Conservation (phyloP, 257 asterid genomes). For the Penstemon barbatus region DNA sequence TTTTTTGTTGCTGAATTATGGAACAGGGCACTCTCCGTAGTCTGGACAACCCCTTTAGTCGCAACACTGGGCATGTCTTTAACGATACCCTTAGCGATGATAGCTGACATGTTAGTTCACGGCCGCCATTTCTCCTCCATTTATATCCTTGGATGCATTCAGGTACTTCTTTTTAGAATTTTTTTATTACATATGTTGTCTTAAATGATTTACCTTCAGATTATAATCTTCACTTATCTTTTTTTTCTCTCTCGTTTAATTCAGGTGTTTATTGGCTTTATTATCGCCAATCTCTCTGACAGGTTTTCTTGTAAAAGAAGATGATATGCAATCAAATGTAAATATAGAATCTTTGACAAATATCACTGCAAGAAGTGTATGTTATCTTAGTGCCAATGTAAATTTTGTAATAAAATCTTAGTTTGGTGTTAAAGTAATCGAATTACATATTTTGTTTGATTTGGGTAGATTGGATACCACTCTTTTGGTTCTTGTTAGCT, state of each 20-base stretch:
- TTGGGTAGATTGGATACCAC: background rate
- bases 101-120: slow-evolving; percentile 76
- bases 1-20: slow-evolving; percentile 6
- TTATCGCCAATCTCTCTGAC: slow-evolving; percentile 58
- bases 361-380: background rate
- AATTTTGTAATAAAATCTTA: background rate
- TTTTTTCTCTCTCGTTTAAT: background rate
- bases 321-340: slow-evolving; percentile 17
- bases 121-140: slow-evolving; percentile 64
- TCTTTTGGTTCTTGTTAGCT: background rate
- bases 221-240: background rate
- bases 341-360: background rate
- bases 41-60: slow-evolving; percentile 82
- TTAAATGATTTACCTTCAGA: background rate
- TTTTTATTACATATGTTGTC: background rate
- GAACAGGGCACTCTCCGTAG: slow-evolving; percentile 75
- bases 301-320: slow-evolving; percentile 44
- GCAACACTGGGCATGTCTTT: slow-evolving; percentile 83
- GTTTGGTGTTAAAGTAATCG: background rate
- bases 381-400: background rate
- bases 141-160: slow-evolving; percentile 71
- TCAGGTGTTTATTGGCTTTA: slow-evolving; percentile 78
- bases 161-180: slow-evolving; percentile 38
- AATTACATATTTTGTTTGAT: background rate
- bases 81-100: slow-evolving; percentile 78